Evolutionary conservation across 139 green algal species (phyloP).

Genomic region (Picochlorum sp.): DNA sequence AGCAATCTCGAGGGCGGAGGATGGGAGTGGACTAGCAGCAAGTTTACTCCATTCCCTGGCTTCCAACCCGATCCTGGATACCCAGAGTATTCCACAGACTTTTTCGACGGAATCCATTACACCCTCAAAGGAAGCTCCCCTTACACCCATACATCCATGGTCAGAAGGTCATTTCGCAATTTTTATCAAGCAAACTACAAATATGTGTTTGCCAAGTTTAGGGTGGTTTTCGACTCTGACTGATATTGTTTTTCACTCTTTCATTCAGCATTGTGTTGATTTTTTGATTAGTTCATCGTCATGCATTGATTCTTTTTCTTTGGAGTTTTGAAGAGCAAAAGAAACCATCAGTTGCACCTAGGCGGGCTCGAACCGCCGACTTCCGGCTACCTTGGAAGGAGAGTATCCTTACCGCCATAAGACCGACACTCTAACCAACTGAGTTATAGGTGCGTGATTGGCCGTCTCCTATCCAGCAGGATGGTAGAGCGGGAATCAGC

Average conservation of each 20-base stretch:
- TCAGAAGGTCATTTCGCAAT: slow-evolving; percentile 46
- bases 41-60: slow-evolving; percentile 34
- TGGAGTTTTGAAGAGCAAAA: no score
- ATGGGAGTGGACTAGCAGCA: slow-evolving; percentile 54
- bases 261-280: neutral
- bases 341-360: no score
- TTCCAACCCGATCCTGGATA: slow-evolving; percentile 42
- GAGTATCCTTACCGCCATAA: no score
- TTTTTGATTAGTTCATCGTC: no score
- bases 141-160: slow-evolving; percentile 36
- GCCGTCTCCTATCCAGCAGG: no score
- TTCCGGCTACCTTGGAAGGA: no score
- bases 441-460: no score
- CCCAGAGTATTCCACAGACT: slow-evolving; percentile 50
- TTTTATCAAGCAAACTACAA: slow-evolving; percentile 51
- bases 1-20: slow-evolving; percentile 9
- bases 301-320: no score
- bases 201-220: slow-evolving; percentile 52
- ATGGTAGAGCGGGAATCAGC: no score
- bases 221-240: slow-evolving; percentile 11
- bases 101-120: slow-evolving; percentile 52
- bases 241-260: neutral
- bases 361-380: no score
- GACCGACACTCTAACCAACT: no score
- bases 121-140: slow-evolving; percentile 41